Evolutionary conservation across 441 rosid genomes (phyloP).

Genomic region (Croton laevigatus): DNA sequence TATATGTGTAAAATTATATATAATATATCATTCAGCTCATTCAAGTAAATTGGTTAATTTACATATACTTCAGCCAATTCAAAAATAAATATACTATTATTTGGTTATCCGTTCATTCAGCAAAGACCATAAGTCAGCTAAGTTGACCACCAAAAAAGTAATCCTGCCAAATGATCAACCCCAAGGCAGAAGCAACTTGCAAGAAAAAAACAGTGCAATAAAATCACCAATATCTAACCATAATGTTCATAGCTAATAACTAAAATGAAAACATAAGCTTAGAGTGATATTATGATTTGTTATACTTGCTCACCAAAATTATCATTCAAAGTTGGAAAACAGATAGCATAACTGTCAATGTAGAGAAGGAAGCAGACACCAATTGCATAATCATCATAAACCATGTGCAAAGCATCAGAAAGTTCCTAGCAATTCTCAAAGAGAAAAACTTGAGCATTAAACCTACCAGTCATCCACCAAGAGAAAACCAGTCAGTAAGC

Average conservation of each 20-base stretch:
- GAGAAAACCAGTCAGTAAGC: constrained; percentile 94
- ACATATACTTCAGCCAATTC: too few species aligned
- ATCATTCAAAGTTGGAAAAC: too few species aligned
- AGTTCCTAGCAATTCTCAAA: not conserved
- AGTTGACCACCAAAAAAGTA: too few species aligned
- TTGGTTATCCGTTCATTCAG: too few species aligned
- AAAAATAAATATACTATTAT: too few species aligned
- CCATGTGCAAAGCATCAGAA: not conserved
- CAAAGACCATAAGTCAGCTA: too few species aligned
- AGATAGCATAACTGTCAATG: not conserved
- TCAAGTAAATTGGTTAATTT: too few species aligned
- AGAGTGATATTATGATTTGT: not conserved
- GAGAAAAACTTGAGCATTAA: constrained; percentile 8
- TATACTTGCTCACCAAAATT: too few species aligned
- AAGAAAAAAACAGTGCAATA: not conserved
- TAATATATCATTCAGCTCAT: too few species aligned
- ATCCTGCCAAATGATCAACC: too few species aligned
- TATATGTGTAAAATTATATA: too few species aligned
- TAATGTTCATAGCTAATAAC: not conserved
- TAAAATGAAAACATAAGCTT: constrained; percentile 1
- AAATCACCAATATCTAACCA: not conserved
- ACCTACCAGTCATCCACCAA: constrained; percentile 95
- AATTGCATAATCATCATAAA: not conserved
- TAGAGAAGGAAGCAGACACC: not conserved
- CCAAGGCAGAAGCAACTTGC: not conserved